Percentiles rank a stretch among this genome's conserved stretches.
phyloP scores from a whole-genome alignment of 2,329 filamentous ascomycete genomes.

The Ophiobolus disseminans region DNA sequence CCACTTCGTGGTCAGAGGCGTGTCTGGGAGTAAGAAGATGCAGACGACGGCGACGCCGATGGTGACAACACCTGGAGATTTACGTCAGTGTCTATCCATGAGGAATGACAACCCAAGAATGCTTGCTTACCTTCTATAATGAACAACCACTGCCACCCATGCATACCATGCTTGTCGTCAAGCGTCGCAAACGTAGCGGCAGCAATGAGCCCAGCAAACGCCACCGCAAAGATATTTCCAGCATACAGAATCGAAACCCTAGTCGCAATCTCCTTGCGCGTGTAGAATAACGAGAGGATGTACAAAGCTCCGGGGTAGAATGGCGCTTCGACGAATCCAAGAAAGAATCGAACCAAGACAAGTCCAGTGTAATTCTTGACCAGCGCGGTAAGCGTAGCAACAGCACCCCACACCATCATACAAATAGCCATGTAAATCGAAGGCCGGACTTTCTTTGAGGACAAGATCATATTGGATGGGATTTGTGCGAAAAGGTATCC shows the following conservation, averaged over 20 bases:
- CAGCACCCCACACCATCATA: slow-evolving; percentile 43
- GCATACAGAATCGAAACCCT: slow-evolving; percentile 17
- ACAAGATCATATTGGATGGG: slow-evolving; percentile 55
- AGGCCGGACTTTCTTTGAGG: slow-evolving; percentile 36
- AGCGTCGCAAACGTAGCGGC: slow-evolving; percentile 23
- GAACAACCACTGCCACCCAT: slow-evolving; percentile 29
- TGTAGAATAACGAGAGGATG: slow-evolving; percentile 70
- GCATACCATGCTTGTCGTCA: slow-evolving; percentile 25
- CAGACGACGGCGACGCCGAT: slow-evolving; percentile 36
- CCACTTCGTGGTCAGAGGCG: slow-evolving; percentile 52
- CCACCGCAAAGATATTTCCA: slow-evolving; percentile 22
- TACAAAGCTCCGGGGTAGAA: slow-evolving; percentile 68
- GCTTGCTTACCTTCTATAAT: slow-evolving; percentile 27
- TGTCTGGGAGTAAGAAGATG: slow-evolving; percentile 50
- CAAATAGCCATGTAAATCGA: slow-evolving; percentile 42
- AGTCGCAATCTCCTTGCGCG: slow-evolving; percentile 55
- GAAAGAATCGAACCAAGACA: slow-evolving; percentile 37
- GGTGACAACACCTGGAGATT: slow-evolving; percentile 24
- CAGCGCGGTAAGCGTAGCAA: slow-evolving; percentile 37
- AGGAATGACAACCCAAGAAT: not conserved
- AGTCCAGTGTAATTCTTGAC: slow-evolving; percentile 40
- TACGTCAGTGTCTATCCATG: not conserved
- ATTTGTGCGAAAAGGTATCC: slow-evolving; percentile 42
- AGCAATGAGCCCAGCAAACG: slow-evolving; percentile 24
- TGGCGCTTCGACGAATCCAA: slow-evolving; percentile 43